Conservation (phyloP, 2,329 filamentous ascomycete species). For the Byssothecium circinans region DNA sequence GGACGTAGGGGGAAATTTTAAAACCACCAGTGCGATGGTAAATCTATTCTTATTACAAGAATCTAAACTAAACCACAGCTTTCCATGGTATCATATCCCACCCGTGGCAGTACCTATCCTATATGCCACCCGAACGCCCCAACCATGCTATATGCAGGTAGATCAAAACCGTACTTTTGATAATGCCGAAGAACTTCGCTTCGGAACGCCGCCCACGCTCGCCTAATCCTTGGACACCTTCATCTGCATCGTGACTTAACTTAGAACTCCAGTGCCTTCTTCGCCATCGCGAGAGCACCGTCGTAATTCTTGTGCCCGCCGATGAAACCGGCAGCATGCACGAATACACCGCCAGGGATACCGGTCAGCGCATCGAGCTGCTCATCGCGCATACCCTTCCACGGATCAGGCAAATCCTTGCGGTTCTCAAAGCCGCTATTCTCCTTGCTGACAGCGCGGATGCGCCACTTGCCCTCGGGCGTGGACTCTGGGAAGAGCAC, state of each 20-base stretch:
- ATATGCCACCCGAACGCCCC: slow-evolving; percentile 19
- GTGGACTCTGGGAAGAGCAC: slow-evolving; percentile 86
- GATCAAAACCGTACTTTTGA: slow-evolving; percentile 18
- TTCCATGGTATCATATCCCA: slow-evolving; percentile 10
- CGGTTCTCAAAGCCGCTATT: slow-evolving; percentile 89
- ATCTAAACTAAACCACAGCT: slow-evolving; percentile 8
- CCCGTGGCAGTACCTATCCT: background rate
- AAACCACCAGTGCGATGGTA: no score
- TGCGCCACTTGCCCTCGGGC: slow-evolving; percentile 82
- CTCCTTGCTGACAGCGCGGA: slow-evolving; percentile 85
- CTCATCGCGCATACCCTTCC: slow-evolving; percentile 87
- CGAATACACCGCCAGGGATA: slow-evolving; percentile 79
- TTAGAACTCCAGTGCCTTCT: slow-evolving; percentile 64
- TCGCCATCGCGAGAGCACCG: slow-evolving; percentile 82
- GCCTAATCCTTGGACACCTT: no score
- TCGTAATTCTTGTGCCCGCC: slow-evolving; percentile 92
- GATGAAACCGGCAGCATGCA: slow-evolving; percentile 94
- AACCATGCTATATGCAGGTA: slow-evolving; percentile 29
- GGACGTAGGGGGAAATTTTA: no score
- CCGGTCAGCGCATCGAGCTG: slow-evolving; percentile 74
- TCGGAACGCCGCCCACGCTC: no score
- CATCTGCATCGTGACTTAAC: no score
- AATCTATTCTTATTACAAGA: no score
- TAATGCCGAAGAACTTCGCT: slow-evolving; percentile 3
- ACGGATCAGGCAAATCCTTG: slow-evolving; percentile 85